Evolutionary conservation across 2,329 filamentous ascomycete genomes (phyloP).

Genomic region (Leptosphaerulina australis): DNA sequence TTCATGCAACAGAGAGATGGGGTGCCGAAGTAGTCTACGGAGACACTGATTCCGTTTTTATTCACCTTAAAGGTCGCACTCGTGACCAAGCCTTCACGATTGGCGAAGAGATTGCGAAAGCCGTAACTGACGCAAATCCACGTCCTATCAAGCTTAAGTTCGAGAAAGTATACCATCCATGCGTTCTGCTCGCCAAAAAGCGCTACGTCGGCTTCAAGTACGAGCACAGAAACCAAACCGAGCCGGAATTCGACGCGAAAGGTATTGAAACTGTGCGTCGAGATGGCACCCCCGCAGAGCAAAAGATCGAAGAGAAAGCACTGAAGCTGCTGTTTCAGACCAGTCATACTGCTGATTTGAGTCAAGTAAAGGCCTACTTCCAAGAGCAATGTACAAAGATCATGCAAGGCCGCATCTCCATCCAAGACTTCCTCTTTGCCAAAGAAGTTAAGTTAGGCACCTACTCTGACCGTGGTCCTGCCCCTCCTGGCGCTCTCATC

Average conservation of each 20-base stretch:
- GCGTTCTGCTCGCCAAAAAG: constrained; percentile 92
- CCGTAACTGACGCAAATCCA: constrained; percentile 88
- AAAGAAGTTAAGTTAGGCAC: constrained; percentile 88
- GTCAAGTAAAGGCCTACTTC: constrained; percentile 87
- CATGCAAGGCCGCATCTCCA: constrained; percentile 82
- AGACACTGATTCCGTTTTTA: constrained; percentile 93
- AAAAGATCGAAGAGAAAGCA: constrained; percentile 94
- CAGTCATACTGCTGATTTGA: constrained; percentile 87
- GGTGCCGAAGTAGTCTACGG: constrained; percentile 97
- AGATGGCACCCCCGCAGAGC: constrained; percentile 92
- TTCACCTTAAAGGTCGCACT: constrained; percentile 85
- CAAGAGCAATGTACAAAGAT: constrained; percentile 90
- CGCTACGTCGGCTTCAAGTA: constrained; percentile 98
- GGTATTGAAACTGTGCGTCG: constrained; percentile 96
- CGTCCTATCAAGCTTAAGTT: constrained; percentile 95
- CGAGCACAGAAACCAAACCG: constrained; percentile 73
- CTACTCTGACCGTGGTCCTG: constrained; percentile 79
- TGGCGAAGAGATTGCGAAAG: constrained; percentile 87
- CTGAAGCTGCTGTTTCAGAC: constrained; percentile 88
- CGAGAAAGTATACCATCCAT: constrained; percentile 97
- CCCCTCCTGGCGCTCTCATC: constrained; percentile 87
- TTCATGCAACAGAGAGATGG: constrained; percentile 87
- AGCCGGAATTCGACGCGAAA: constrained; percentile 94
- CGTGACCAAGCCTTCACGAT: constrained; percentile 89
- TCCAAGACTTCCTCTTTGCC: constrained; percentile 96